Conservation (phyloP, 768 basidiomycete genomes). For the Coprinellus micaceus region DNA sequence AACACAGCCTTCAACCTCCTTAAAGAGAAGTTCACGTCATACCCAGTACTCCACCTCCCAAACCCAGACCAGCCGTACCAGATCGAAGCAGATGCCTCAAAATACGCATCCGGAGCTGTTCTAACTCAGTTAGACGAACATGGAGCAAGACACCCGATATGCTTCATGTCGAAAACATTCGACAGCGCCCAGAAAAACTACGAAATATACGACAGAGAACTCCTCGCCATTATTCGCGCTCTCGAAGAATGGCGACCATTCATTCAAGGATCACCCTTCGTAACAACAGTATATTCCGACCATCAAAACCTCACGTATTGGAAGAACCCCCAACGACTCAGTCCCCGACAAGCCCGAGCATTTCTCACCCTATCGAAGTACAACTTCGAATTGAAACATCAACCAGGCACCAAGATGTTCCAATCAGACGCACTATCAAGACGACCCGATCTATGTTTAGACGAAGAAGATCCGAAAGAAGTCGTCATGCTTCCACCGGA, state of each 20-base stretch:
- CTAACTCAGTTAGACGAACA: slow-evolving; percentile 10
- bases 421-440: too few species aligned
- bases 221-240: not conserved
- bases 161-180: not conserved
- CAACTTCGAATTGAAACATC: too few species aligned
- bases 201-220: not conserved
- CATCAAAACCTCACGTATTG: too few species aligned
- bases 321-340: too few species aligned
- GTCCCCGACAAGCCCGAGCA: too few species aligned
- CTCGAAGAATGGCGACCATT: slow-evolving; percentile 1
- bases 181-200: not conserved
- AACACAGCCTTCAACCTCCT: slow-evolving; percentile 24
- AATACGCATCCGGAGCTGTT: slow-evolving; percentile 8
- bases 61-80: slow-evolving; percentile 4
- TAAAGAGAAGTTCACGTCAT: slow-evolving; percentile 18
- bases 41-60: not conserved
- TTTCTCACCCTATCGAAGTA: too few species aligned
- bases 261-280: not conserved
- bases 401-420: too few species aligned
- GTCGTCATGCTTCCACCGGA: too few species aligned
- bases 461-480: too few species aligned
- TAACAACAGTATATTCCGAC: not conserved
- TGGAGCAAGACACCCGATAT: not conserved
- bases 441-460: too few species aligned
- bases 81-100: slow-evolving; percentile 1